Percentiles rank a stretch among this genome's conserved stretches.
These are phyloP conservation scores for Pseudogymnoascus sp. DNA, from an alignment of 2,329 filamentous ascomycete species.

Conservation along the genomic window DNA sequence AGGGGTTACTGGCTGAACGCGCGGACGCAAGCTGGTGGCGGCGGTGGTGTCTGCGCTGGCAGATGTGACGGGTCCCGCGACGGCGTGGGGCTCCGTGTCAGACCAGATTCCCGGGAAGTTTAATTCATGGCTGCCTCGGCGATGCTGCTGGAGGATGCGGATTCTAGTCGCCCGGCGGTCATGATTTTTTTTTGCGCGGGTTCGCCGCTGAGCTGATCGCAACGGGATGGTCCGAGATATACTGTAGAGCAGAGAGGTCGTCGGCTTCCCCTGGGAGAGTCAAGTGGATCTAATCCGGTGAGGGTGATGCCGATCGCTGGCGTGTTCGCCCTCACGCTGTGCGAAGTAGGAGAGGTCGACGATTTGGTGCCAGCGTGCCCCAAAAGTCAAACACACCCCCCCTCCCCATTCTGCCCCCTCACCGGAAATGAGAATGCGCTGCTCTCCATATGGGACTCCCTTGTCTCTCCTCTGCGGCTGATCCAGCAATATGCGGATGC, in stretches of 20 bases:
- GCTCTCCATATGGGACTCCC: constrained; percentile 6
- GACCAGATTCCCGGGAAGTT: background rate
- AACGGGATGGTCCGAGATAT: background rate
- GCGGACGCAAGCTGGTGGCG: background rate
- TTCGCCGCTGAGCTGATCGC: background rate
- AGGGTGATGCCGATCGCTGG: background rate
- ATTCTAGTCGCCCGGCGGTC: background rate
- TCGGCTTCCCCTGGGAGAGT: background rate
- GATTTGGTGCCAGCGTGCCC: background rate
- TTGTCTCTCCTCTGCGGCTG: constrained; percentile 6
- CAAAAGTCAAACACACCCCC: background rate
- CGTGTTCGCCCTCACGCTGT: background rate
- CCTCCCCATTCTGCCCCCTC: constrained; percentile 1
- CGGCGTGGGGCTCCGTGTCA: background rate
- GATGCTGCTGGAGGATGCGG: background rate
- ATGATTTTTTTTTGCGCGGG: background rate
- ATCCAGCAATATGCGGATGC: constrained; percentile 7
- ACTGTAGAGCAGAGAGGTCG: background rate
- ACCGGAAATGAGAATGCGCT: constrained; percentile 6
- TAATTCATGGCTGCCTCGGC: background rate
- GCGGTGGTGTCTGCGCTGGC: background rate
- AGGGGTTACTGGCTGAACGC: background rate
- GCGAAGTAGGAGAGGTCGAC: background rate
- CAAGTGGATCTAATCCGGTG: background rate
- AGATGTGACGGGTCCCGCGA: background rate